Conservation (phyloP, 1,284 basidiomycete species). For the Athelia psychrophila region DNA sequence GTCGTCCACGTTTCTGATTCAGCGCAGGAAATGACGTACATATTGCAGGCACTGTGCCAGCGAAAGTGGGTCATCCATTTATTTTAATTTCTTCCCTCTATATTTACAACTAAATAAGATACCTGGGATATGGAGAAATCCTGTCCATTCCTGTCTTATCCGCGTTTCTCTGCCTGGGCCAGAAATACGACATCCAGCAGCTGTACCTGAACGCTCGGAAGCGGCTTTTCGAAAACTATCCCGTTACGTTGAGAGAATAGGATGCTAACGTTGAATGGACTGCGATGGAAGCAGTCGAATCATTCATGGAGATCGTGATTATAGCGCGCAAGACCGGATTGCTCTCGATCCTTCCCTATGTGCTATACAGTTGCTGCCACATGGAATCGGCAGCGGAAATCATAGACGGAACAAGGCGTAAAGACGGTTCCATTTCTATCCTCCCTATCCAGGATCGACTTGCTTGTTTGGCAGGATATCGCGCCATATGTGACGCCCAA, state of each 20-base stretch:
- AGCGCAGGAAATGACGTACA: slow-evolving; percentile 31
- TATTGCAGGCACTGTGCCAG: slow-evolving; percentile 25
- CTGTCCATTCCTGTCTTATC: slow-evolving; percentile 29
- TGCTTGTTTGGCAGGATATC: no score
- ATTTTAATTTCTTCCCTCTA: not conserved
- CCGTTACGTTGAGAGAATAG: slow-evolving; percentile 25
- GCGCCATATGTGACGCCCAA: no score
- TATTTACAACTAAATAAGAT: not conserved
- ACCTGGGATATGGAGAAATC: slow-evolving; percentile 4
- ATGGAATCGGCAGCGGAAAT: not conserved
- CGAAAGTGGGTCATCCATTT: slow-evolving; percentile 9
- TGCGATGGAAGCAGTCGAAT: not conserved
- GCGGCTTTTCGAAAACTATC: slow-evolving; percentile 33
- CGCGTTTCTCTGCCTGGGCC: slow-evolving; percentile 39
- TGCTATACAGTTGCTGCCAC: not conserved
- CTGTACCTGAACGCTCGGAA: slow-evolving; percentile 36
- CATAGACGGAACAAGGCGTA: not conserved
- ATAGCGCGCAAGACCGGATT: not conserved
- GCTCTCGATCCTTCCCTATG: not conserved
- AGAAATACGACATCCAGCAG: slow-evolving; percentile 40
- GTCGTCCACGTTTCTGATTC: slow-evolving; percentile 33
- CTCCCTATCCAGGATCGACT: no score
- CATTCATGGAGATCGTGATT: not conserved
- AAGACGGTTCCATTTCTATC: not conserved
- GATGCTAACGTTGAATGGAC: not conserved